Conservation (phyloP, 2,329 filamentous ascomycete genomes). For the Periconia digitata region DNA sequence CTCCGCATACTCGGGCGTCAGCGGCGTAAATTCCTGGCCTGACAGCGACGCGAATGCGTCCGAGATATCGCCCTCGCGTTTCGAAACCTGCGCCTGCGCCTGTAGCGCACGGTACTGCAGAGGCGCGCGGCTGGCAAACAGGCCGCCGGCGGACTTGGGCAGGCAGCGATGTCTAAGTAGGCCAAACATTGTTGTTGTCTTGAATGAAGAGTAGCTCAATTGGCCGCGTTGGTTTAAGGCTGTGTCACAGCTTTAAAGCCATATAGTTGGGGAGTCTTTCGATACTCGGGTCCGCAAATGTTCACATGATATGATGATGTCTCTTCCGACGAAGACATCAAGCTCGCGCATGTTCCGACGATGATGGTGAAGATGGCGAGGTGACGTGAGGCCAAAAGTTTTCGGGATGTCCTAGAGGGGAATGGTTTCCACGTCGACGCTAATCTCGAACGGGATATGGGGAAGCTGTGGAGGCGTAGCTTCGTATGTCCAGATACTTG, state of each 20-base stretch:
- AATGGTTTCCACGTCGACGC: constrained; percentile 13
- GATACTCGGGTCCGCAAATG: no score
- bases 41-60: constrained; percentile 54
- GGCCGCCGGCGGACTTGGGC: neutral
- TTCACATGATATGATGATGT: constrained; percentile 13
- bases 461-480: neutral
- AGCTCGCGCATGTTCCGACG: neutral
- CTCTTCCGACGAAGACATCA: constrained; percentile 9
- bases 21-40: constrained; percentile 48
- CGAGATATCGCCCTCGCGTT: constrained; percentile 53
- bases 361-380: neutral
- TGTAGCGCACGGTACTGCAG: neutral
- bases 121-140: neutral
- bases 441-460: neutral
- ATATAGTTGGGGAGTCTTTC: no score
- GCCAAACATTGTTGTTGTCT: neutral
- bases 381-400: constrained; percentile 3
- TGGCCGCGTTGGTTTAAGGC: no score
- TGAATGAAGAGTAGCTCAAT: no score
- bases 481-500: no score
- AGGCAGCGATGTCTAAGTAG: neutral
- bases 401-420: constrained; percentile 13
- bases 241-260: no score
- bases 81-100: constrained; percentile 31
- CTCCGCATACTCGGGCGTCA: constrained; percentile 49